phyloP scores from a whole-genome alignment of 768 basidiomycete species.

The Auriscalpium vulgare region DNA sequence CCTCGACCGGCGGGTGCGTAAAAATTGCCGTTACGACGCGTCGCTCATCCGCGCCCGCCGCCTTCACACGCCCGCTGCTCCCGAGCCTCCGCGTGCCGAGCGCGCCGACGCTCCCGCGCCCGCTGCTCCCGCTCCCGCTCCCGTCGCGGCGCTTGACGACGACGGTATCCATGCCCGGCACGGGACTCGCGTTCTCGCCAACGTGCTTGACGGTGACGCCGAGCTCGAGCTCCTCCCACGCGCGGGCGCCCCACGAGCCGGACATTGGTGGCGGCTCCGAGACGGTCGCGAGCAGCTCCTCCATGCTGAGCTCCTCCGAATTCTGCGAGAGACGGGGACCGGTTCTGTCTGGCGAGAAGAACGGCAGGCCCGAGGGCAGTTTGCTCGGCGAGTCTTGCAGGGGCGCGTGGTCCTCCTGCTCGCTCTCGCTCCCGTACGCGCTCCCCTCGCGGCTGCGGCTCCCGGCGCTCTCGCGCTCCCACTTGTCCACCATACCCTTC shows the following conservation, averaged over 20 bases:
- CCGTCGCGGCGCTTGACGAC: constrained; percentile 2
- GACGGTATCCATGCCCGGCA: constrained; percentile 1
- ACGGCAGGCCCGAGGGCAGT: background rate
- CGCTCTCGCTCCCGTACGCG: background rate
- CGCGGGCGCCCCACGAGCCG: constrained; percentile 26
- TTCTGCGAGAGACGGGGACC: background rate
- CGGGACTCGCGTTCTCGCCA: constrained; percentile 1
- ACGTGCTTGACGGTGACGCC: constrained; percentile 28
- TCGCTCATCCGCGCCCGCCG: constrained; percentile 15
- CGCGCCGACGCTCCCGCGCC: background rate
- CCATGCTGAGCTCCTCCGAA: constrained; percentile 19
- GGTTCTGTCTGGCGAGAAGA: background rate
- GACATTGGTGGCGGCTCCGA: constrained; percentile 1
- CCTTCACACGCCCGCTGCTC: constrained; percentile 11
- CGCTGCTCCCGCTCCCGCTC: constrained; percentile 11
- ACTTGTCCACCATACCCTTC: constrained; percentile 13
- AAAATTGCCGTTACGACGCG: constrained; percentile 26
- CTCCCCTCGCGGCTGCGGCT: constrained; percentile 5
- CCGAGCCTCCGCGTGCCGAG: constrained; percentile 2
- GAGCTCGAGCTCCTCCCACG: constrained; percentile 30
- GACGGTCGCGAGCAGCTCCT: constrained; percentile 22
- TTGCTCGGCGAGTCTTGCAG: background rate
- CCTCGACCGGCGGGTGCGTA: constrained; percentile 7
- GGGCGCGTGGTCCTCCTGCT: background rate
- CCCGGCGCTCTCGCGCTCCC: constrained; percentile 11